These are phyloP conservation scores for Flaveria trinervia DNA, from an alignment of 129 eudicot genomes.

Conservation along the genomic window DNA sequence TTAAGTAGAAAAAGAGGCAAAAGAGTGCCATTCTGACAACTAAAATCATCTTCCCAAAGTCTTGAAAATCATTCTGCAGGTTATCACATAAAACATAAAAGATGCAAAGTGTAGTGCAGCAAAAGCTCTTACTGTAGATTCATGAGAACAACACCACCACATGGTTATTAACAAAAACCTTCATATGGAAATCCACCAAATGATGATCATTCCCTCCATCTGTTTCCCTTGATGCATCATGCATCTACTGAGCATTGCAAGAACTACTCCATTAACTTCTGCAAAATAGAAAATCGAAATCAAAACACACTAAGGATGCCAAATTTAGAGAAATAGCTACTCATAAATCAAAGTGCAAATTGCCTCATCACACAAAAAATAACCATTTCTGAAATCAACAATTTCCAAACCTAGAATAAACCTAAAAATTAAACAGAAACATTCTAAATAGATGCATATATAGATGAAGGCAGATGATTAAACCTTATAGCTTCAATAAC, in stretches of 20 bases:
- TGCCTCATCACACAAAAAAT: no score
- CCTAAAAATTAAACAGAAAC: no score
- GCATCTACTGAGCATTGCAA: neutral
- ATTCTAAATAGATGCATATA: no score
- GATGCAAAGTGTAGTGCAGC: neutral
- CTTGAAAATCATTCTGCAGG: neutral
- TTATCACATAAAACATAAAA: constrained; percentile 1
- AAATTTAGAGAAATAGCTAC: neutral
- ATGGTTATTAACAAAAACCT: neutral
- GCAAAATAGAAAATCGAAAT: neutral
- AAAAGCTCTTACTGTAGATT: constrained; percentile 1
- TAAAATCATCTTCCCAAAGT: constrained; percentile 3
- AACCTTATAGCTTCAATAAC: neutral
- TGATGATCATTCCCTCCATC: neutral
- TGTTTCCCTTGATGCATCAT: neutral
- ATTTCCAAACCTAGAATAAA: neutral
- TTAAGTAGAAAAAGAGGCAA: no score
- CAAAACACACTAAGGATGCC: neutral
- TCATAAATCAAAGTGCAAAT: neutral
- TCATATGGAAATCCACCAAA: constrained; percentile 16
- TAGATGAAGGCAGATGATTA: no score
- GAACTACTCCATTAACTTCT: neutral
- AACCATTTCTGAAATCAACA: no score
- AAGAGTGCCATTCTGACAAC: neutral
- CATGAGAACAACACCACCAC: neutral